Evolutionary conservation across 306 rosid genomes (phyloP).

Genomic region (Abrus pulchellus): DNA sequence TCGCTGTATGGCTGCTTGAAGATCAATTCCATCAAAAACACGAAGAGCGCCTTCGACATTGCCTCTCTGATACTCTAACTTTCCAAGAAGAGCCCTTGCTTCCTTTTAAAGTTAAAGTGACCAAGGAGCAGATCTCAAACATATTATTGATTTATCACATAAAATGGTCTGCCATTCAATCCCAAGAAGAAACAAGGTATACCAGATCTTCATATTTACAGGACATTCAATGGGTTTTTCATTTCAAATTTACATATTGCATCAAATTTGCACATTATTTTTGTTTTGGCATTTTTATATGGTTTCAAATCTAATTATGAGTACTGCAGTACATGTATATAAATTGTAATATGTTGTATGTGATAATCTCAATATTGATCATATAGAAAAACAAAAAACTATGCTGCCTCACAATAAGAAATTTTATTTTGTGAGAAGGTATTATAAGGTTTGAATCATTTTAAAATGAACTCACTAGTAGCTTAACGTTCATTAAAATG

Average conservation of each 20-base stretch:
- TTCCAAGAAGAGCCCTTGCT: constrained; percentile 95
- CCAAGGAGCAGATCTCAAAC: constrained; percentile 38
- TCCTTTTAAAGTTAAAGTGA: constrained; percentile 62
- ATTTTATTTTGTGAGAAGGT: neutral
- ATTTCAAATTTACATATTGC: constrained; percentile 1
- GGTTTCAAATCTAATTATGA: neutral
- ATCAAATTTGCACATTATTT: neutral
- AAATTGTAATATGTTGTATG: neutral
- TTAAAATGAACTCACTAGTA: neutral
- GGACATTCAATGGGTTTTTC: neutral
- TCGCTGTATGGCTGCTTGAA: constrained; percentile 82
- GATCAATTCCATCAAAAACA: constrained; percentile 89
- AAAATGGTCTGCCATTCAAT: constrained; percentile 16
- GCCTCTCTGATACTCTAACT: constrained; percentile 96
- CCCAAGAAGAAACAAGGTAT: constrained; percentile 8
- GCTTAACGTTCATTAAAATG: neutral
- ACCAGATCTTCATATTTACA: neutral
- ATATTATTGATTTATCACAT: neutral
- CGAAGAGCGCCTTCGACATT: constrained; percentile 86
- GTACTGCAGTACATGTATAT: neutral
- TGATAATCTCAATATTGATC: neutral
- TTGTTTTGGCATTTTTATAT: constrained; percentile 9
- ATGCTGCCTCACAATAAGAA: neutral
- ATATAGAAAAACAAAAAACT: neutral
- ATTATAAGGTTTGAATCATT: neutral